Evolutionary conservation across 805 yeast species (phyloP), one percentile per base, ranked within the genome.

Genomic region (Clavispora carvajalis): DNA sequence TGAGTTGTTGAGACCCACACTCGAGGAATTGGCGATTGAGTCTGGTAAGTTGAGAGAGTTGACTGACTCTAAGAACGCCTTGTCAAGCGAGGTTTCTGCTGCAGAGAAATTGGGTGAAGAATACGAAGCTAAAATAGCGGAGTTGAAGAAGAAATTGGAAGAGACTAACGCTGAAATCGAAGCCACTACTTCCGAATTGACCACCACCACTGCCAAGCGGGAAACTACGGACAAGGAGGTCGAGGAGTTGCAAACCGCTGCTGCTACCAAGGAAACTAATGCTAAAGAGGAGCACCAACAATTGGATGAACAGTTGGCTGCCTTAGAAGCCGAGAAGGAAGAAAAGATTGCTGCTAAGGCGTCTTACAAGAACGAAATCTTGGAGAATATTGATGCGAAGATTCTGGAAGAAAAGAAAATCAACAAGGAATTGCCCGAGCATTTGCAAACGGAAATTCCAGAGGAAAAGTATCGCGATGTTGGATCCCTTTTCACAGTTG

Each of bases 21-120:
- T 77, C 50, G 78, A 69, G 26, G 80, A 74, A 51, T 65, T 77
- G 52, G 69, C 66, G 45, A 52, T 52, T 22, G 85, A 80, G 60
- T 67, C 69, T 25, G 63, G 62, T 19, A 71, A 73, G 46, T 67
- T 80, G 54, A 45, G 41, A 36, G 73, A 71, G n/a, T 64, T 79
- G 49, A 70, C 73, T 31, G 62, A 71, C 41, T 72, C 75, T 44
- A 74, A 76, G 55, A 66, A 65, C 36, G 76, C 70, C 36, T 60
- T 65, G 46, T 57, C 67, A 15, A 67, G 69, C 42, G 74, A 69
- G 28, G 74, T 67, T 33, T 63, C 62, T 13, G 55, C 66, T 23
- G 73, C 73, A 31, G 76, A 76, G 47, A 52, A 60, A 21, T 59
- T 62, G 43, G 71, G 79, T 49, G 62, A 62, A 29, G 76, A 73